phyloP scores from a whole-genome alignment of 2,329 filamentous ascomycete species.

The Fusarium sp. region DNA sequence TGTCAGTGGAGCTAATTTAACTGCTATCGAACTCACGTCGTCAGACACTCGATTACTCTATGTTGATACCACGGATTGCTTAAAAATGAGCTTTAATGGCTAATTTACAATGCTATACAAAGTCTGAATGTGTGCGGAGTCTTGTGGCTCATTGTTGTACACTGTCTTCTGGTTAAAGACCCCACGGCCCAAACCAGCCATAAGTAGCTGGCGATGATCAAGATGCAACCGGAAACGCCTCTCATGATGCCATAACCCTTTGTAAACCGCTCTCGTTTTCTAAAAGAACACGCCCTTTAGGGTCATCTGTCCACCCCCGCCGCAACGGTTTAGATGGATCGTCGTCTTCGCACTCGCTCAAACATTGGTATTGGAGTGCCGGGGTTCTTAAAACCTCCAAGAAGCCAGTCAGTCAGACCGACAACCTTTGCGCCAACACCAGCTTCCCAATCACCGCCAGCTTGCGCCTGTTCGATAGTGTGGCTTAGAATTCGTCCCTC shows the following conservation, averaged over 20 bases:
- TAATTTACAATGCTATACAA: conserved; percentile 40
- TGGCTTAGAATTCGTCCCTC: conserved; percentile 87
- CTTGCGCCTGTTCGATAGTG: conserved; percentile 93
- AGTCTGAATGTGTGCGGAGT: conserved; percentile 42
- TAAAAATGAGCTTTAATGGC: conserved; percentile 9
- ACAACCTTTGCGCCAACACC: conserved; percentile 86
- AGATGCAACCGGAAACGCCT: conserved; percentile 36
- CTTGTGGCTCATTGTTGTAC: conserved; percentile 44
- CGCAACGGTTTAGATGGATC: conserved; percentile 25
- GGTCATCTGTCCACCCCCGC: background rate
- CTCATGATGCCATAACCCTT: conserved; percentile 19
- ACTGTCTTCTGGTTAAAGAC: conserved; percentile 25
- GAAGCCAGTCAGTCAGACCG: conserved; percentile 92
- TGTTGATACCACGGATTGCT: background rate
- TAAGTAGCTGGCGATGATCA: conserved; percentile 18
- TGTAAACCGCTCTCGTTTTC: conserved; percentile 1
- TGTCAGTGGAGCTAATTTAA: accelerated
- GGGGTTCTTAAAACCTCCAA: conserved; percentile 74
- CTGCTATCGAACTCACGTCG: no score
- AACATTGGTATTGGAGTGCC: conserved; percentile 54
- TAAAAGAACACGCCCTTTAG: background rate
- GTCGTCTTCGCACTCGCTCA: conserved; percentile 47
- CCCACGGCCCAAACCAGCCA: conserved; percentile 16
- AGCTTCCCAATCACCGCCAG: conserved; percentile 84
- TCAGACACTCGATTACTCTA: no score